Evolutionary conservation across 768 basidiomycete species (phyloP), one percentile per base, ranked within the genome.

Genomic region (Hericium coralloides): DNA sequence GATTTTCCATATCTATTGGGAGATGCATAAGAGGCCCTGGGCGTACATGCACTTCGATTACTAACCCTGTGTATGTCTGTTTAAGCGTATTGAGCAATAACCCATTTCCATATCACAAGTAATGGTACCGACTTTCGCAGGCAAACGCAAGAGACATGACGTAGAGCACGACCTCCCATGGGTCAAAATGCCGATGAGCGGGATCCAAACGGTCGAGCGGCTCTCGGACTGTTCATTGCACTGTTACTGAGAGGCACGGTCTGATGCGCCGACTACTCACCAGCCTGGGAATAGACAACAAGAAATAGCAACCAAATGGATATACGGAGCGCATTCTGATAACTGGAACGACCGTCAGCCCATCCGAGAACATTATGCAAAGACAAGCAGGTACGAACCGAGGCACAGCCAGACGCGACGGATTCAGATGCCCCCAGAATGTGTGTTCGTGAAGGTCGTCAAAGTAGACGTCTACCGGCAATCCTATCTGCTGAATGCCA

Each of bases 241-340:
- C 18, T 4, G 50, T 22, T 37, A 38, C 10, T 23, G 17, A 57
- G 15, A 31, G 12, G 31, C 5, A 49, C 6, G 18, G 41, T n/a
- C 43, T 41, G 8, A 14, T 9, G 38, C n/a, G 20, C 36, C 38
- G 25, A 52, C 9, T 20, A 64, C 78, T 56, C 45, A 88, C 89
- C 90, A 50, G 91, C 89, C 73, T 87, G 87, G 2, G 90, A 92
- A 67, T 93, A 95, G 3, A 83, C 80, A 18, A 79, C 74, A 37
- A 95, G 78, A 70, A 92, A 88, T 63, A 87, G 75, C 22, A 91
- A 65, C 90, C 89, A 93, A 37, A 92, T 75, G 6, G 77, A 55
- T 53, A 92, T 83, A 48, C 90, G 83, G 66, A 94, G 85, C 52
- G 84, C 76, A 62, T 92, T 94, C 67, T 95, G 94, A 68, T 95